Percentiles rank a stretch among this genome's conserved stretches.
phyloP scores from a whole-genome alignment of 345 rosid species.

The Mangifera indica region DNA sequence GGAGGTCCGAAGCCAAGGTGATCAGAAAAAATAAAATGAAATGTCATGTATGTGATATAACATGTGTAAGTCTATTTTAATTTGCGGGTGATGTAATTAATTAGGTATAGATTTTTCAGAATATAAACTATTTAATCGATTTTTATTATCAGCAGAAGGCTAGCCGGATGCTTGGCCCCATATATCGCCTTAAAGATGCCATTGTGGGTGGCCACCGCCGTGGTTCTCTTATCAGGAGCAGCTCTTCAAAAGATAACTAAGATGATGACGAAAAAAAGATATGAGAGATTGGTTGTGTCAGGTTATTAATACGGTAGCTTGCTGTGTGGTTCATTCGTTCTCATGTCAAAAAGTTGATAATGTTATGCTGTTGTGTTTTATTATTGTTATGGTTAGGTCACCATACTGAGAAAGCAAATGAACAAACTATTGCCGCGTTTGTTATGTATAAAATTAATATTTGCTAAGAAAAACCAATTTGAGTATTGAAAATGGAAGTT shows the following conservation, averaged over 20 bases:
- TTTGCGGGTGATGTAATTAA: too few species aligned
- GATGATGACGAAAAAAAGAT: conserved; percentile 29
- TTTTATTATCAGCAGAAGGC: conserved; percentile 43
- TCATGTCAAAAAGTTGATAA: conserved; percentile 16
- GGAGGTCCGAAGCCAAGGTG: not conserved
- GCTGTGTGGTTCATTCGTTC: conserved; percentile 8
- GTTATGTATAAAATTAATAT: too few species aligned
- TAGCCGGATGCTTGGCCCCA: conserved; percentile 64
- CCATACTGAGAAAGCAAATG: not conserved
- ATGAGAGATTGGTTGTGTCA: not conserved
- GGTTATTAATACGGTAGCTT: conserved; percentile 12
- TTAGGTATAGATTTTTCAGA: too few species aligned
- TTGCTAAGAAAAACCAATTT: too few species aligned
- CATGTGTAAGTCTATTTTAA: too few species aligned
- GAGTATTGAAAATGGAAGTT: too few species aligned
- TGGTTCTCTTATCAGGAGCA: conserved; percentile 56
- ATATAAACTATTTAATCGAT: too few species aligned
- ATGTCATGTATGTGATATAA: too few species aligned
- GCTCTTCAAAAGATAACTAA: conserved; percentile 47
- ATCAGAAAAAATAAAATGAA: not conserved
- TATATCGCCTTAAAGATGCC: conserved; percentile 74
- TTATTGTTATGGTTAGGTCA: not conserved
- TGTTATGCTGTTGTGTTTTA: conserved; percentile 2
- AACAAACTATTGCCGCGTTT: not conserved
- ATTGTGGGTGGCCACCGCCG: conserved; percentile 72